Evolutionary conservation across 2,329 filamentous ascomycete species (phyloP), one percentile per base, ranked within the genome.

Genomic region (Trichophyton simii): DNA sequence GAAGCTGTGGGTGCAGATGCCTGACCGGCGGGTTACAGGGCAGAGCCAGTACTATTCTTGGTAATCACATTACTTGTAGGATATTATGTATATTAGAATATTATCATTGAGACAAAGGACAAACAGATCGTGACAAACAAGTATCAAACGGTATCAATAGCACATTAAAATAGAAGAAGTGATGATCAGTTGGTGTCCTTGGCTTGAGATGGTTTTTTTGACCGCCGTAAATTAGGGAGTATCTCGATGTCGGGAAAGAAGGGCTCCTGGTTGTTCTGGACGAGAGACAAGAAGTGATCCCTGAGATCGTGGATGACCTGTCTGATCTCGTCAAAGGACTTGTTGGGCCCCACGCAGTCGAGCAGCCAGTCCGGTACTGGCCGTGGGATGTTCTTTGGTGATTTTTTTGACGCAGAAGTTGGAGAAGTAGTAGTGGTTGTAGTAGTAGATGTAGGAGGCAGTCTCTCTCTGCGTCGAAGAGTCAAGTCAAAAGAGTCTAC

Each of bases 41-140:
- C 91, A 96, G 78, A 83, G 88, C 68, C 92, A 90, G 71, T 95
- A 94, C 74, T 95, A 95, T 75, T 84, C 88, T 64, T 99, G 92
- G 92, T 97, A 86, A 34, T 25, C 18, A 15, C 20, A 15, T 22
- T n/a, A 28, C 31, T n/a, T 28, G 34, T 28, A 36, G 11, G 4
- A 44, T 15, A 42, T 44, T 34, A 28, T 55, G 50, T 55, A 55
- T 28, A 55, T 9, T 55, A 55, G 25, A 22, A 22, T 22, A 28
- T 3, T 9, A 20, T 48, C 15, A 20, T 20, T 18, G 1, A 48
- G 9, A 11, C 8, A 25, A 50, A 25, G 22, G 44, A 18, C n/a
- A 13, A 3, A 25, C 22, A 50, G 20, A 28, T 28, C 22, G 22
- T 36, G 34, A 36, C 25, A 28, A 28, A 28, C 25, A 6, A 5